phyloP scores from a whole-genome alignment of 202 grass and related monocot species.

The Dendrocalamus latiflorus region DNA sequence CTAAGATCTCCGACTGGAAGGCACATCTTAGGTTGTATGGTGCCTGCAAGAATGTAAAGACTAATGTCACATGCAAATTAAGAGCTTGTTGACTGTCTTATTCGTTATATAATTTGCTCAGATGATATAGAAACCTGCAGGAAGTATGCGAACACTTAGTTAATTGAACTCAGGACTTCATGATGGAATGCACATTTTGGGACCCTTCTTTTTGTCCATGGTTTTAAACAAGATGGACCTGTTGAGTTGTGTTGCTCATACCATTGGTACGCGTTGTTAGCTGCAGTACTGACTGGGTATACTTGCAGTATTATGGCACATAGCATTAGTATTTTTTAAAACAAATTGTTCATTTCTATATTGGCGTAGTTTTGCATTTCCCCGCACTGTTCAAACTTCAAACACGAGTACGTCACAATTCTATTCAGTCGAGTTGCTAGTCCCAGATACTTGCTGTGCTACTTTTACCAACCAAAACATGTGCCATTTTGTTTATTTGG shows the following conservation, averaged over 20 bases:
- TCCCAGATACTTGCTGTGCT: neutral
- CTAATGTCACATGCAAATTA: conserved; percentile 18
- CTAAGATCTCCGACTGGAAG: conserved; percentile 67
- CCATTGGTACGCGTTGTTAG: neutral
- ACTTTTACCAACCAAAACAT: neutral
- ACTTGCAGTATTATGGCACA: neutral
- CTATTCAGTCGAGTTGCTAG: neutral
- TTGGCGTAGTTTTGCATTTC: neutral
- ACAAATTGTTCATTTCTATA: neutral
- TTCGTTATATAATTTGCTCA: neutral
- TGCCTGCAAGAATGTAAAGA: conserved; percentile 44
- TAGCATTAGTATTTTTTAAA: neutral
- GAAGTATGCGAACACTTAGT: neutral
- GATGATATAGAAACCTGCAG: neutral
- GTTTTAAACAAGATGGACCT: neutral
- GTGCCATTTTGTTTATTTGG: neutral
- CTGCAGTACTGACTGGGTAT: neutral
- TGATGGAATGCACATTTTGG: neutral
- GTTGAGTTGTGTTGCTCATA: neutral
- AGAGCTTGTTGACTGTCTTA: neutral
- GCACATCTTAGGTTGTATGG: conserved; percentile 71
- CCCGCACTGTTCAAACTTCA: neutral
- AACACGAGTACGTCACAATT: neutral
- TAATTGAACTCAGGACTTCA: neutral
- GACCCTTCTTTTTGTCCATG: neutral